Percentiles rank a stretch among this genome's conserved stretches.
Evolutionary conservation across 2,329 filamentous ascomycete genomes (phyloP).

Genomic region (Aspergillus transmontanensis): DNA sequence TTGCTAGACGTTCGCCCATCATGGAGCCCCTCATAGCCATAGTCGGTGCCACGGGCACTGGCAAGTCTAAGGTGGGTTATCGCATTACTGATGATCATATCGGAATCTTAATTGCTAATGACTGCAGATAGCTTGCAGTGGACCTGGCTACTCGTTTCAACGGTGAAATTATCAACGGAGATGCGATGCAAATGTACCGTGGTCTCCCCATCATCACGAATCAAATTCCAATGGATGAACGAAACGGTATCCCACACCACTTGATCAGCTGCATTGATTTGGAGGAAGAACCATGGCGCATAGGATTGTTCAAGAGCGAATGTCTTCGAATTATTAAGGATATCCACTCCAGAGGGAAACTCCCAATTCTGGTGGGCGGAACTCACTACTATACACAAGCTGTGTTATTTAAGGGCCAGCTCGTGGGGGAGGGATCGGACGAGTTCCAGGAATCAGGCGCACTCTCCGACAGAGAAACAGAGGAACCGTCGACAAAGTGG

Average conservation of each 20-base stretch:
- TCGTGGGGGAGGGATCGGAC: slow-evolving; percentile 50
- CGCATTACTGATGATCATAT: neutral
- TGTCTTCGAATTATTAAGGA: slow-evolving; percentile 71
- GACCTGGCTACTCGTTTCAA: slow-evolving; percentile 80
- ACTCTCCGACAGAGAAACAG: slow-evolving; percentile 17
- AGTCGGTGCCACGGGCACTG: slow-evolving; percentile 87
- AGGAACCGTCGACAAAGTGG: slow-evolving; percentile 49
- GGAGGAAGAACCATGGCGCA: slow-evolving; percentile 78
- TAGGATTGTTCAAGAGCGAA: slow-evolving; percentile 73
- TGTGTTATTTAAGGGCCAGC: slow-evolving; percentile 75
- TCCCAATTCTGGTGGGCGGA: slow-evolving; percentile 90
- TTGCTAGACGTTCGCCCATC: slow-evolving; percentile 22
- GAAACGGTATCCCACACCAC: slow-evolving; percentile 81
- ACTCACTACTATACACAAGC: slow-evolving; percentile 95
- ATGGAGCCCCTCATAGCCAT: slow-evolving; percentile 72
- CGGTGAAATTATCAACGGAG: slow-evolving; percentile 94
- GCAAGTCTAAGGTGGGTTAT: slow-evolving; percentile 77
- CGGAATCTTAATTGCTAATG: slow-evolving; percentile 24
- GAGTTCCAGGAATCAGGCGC: slow-evolving; percentile 28
- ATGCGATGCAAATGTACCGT: slow-evolving; percentile 96
- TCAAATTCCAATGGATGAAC: slow-evolving; percentile 76
- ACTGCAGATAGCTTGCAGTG: slow-evolving; percentile 72
- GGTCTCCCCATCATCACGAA: slow-evolving; percentile 95
- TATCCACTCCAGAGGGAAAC: slow-evolving; percentile 73
- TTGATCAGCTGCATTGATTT: slow-evolving; percentile 77